A percentile compares a stretch with the other conserved stretches of the same genome.
Evolutionary conservation across 352 stramenopile species (phyloP).

Genomic region (Phytophthora colocasiae): DNA sequence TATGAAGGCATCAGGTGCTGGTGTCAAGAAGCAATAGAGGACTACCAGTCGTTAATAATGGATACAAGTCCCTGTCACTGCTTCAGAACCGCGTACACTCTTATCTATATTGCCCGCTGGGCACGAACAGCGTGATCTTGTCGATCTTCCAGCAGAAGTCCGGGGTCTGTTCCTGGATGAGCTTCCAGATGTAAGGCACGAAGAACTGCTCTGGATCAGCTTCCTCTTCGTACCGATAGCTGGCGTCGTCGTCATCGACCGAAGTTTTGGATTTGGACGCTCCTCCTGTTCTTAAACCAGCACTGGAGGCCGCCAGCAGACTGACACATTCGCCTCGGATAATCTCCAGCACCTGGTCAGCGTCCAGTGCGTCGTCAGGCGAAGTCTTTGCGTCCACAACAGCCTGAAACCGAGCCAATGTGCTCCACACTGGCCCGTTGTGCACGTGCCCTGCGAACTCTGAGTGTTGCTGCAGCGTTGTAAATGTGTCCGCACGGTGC

Average conservation of each 20-base stretch:
- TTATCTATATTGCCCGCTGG: conserved; percentile 16
- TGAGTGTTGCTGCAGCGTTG: conserved; percentile 56
- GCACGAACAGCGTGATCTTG: conserved; percentile 82
- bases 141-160: conserved; percentile 84
- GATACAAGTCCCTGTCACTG: too few relatives aligned
- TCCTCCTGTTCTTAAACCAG: conserved; percentile 19
- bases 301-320: conserved; percentile 57
- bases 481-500: conserved; percentile 71
- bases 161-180: conserved; percentile 74
- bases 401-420: conserved; percentile 65
- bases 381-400: conserved; percentile 73
- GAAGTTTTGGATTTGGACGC: conserved; percentile 17
- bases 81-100: too few relatives aligned
- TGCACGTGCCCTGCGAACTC: conserved; percentile 69
- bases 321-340: conserved; percentile 79
- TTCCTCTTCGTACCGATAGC: conserved; percentile 84
- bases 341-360: conserved; percentile 66
- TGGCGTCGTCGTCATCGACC: conserved; percentile 64
- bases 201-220: conserved; percentile 80
- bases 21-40: too few relatives aligned
- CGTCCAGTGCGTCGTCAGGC: conserved; percentile 58
- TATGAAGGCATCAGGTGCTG: too few relatives aligned
- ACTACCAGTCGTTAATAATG: too few relatives aligned
- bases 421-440: conserved; percentile 69
- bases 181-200: conserved; percentile 79